These are phyloP conservation scores for Verticillium tricorpus DNA, from an alignment of 2,329 filamentous ascomycete species.

Conservation along the genomic window DNA sequence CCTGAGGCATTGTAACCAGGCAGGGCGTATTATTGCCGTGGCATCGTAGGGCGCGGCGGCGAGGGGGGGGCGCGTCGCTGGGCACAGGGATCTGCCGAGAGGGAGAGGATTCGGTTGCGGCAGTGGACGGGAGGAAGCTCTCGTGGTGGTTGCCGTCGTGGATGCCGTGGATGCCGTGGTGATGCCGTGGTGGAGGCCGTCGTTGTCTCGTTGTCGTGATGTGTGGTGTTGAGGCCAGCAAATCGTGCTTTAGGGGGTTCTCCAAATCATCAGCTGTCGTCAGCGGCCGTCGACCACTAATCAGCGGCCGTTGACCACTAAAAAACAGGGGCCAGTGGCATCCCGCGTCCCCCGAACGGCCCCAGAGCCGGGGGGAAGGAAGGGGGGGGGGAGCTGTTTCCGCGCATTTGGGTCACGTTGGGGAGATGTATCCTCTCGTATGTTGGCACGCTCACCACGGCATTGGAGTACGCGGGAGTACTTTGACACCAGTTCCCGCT, in stretches of 20 bases:
- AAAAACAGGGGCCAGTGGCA: neutral
- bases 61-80: neutral
- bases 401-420: neutral
- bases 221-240: neutral
- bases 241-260: neutral
- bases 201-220: neutral
- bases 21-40: constrained; percentile 10
- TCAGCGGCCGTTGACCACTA: neutral
- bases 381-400: too few relatives aligned
- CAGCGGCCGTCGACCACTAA: neutral
- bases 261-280: neutral
- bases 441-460: neutral
- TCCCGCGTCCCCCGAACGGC: neutral
- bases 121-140: neutral
- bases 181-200: neutral
- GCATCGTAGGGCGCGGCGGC: neutral
- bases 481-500: neutral
- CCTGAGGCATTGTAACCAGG: constrained; percentile 13
- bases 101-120: neutral
- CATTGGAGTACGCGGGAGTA: neutral
- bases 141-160: neutral
- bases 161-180: too few relatives aligned
- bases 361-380: neutral
- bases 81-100: neutral
- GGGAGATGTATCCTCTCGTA: neutral